phyloP scores from a whole-genome alignment of 768 basidiomycete genomes.

The Boletus vinaceobasis region DNA sequence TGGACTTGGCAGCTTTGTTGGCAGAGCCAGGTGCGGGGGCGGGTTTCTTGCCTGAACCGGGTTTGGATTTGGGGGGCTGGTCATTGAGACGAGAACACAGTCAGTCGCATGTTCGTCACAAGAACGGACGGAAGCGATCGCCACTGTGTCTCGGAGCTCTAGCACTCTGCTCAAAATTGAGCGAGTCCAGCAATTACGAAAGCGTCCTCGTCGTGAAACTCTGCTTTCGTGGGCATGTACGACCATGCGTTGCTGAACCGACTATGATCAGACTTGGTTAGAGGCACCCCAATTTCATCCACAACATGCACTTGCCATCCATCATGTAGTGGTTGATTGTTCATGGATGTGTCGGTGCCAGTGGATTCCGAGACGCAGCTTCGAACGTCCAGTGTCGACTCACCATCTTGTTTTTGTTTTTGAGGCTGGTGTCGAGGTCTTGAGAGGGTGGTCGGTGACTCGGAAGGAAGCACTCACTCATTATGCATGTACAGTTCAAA shows the following conservation, averaged over 20 bases:
- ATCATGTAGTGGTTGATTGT: constrained; percentile 31
- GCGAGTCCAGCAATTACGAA: constrained; percentile 41
- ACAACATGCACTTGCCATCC: constrained; percentile 47
- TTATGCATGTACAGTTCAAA: not conserved
- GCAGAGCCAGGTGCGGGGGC: constrained; percentile 82
- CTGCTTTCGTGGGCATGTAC: constrained; percentile 29
- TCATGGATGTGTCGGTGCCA: constrained; percentile 39
- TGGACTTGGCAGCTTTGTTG: constrained; percentile 66
- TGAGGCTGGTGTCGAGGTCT: constrained; percentile 34
- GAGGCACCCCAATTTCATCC: constrained; percentile 34
- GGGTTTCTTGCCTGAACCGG: constrained; percentile 77
- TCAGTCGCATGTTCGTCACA: constrained; percentile 30
- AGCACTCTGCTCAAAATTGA: constrained; percentile 34
- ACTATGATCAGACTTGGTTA: constrained; percentile 20
- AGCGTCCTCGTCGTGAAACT: constrained; percentile 43
- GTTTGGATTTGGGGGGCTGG: constrained; percentile 75
- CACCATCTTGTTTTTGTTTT: constrained; percentile 49
- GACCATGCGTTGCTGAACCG: constrained; percentile 21
- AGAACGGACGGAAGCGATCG: constrained; percentile 25
- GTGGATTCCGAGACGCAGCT: constrained; percentile 35
- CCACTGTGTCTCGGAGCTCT: constrained; percentile 51
- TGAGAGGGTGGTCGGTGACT: constrained; percentile 11
- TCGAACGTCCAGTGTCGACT: constrained; percentile 31
- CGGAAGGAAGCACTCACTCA: not conserved
- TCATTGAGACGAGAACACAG: constrained; percentile 81